These are phyloP conservation scores for Metarhizium robertsii DNA, from an alignment of 2,329 filamentous ascomycete species.

Conservation along the genomic window DNA sequence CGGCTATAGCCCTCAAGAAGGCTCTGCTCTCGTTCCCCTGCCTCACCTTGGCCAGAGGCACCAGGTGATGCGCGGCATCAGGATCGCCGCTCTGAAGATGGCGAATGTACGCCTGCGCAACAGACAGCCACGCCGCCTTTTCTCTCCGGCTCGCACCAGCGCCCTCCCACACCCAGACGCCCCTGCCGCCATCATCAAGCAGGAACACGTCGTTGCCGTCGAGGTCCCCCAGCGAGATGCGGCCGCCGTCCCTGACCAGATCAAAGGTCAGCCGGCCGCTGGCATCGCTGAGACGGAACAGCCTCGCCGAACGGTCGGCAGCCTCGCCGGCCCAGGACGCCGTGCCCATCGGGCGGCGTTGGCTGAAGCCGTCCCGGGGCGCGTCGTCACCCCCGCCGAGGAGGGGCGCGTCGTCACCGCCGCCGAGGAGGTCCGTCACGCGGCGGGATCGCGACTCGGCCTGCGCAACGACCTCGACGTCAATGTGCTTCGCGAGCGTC, in stretches of 20 bases:
- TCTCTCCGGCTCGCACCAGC: conserved; percentile 46
- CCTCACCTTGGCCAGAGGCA: conserved; percentile 46
- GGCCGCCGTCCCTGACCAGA: conserved; percentile 44
- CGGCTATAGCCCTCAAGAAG: conserved; percentile 38
- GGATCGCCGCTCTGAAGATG: conserved; percentile 24
- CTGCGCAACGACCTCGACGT: conserved; percentile 57
- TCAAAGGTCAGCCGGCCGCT: conserved; percentile 48
- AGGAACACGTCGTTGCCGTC: conserved; percentile 54
- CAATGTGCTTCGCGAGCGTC: conserved; percentile 52
- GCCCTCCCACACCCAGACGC: conserved; percentile 61
- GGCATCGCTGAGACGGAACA: conserved; percentile 56
- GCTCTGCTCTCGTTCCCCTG: conserved; percentile 45
- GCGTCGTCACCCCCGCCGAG: conserved; percentile 38
- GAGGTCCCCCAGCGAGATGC: conserved; percentile 37
- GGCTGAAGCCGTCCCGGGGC: conserved; percentile 28
- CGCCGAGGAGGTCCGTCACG: conserved; percentile 48
- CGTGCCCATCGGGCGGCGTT: conserved; percentile 29
- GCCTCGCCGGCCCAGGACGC: background rate
- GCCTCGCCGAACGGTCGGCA: conserved; percentile 24
- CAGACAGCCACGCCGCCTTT: conserved; percentile 49
- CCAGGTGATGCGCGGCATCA: conserved; percentile 27
- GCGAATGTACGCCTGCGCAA: conserved; percentile 46
- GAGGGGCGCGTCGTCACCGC: conserved; percentile 33
- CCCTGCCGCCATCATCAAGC: conserved; percentile 45
- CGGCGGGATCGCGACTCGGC: conserved; percentile 44